Evolutionary conservation across 306 rosid species (phyloP), one percentile per base, ranked within the genome.

Genomic region (Vigna hirtella): DNA sequence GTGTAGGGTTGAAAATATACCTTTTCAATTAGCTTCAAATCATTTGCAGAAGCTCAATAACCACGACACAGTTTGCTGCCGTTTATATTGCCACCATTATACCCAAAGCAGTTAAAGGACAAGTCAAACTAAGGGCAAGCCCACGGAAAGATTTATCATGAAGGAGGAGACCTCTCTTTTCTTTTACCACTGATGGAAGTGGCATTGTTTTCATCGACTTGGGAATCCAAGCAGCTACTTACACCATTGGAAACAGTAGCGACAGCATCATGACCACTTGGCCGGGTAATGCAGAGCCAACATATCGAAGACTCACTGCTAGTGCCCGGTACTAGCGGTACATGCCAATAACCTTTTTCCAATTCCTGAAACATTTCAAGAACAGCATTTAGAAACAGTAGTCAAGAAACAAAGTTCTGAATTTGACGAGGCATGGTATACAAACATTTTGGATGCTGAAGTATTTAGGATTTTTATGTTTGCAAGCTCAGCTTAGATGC

Each of bases 271-370:
- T 47, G 14, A 28, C 70, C 78, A 77, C 79, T 82, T 20, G 83
- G 74, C 74, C 90, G 87, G 1, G 89, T 86, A 77, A 95, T 83
- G 83, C 99, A 95, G 58, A 95, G 89, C 99, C 99, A 95, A 57
- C 79, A 80, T 70, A 78, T 85, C 2, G 66, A 82, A 38, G 91
- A 79, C 43, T 85, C 88, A 5, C 53, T 16, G 81, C 82, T 62
- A 34, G 70, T 66, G 6, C 63, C 78, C 5, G 85, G 84, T 61
- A 86, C 57, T 13, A 74, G 5, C n/a, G 99, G 98, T 26, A 95
- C 87, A 77, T 95, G 99, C 97, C 98, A 95, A 13, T 91, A 85
- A 66, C 99, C 97, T 42, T 76, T 88, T 52, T 82, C 97, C 7
- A 89, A 89, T 80, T 95, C 98, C 99, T 95, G 85, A 59, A 87